Evolutionary conservation across 108 stramenopile species (phyloP), one percentile per base, ranked within the genome.

Genomic region (Fistulifera pelliculosa): DNA sequence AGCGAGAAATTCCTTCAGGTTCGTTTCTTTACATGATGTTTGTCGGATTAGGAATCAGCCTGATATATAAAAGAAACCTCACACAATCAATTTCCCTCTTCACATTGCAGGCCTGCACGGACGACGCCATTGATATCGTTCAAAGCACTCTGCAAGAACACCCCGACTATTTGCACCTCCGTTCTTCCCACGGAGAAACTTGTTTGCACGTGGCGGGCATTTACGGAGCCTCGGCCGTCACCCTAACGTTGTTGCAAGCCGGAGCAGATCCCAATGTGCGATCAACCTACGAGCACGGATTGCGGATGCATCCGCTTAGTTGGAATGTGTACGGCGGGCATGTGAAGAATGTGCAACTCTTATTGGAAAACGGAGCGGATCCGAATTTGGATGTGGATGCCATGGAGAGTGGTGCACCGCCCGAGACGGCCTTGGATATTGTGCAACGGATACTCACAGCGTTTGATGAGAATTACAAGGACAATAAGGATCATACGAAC

Each of bases 241-340:
- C 31, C 31, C 31, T 3, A 3, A 35, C 31, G 6, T 3, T 35
- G 3, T 35, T 35, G 31, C 31, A 6, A 5, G 35, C 53, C 10
- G 89, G 81, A 1, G 89, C 80, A 41, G 71, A 90, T 76, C 84
- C 85, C 14, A 77, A 90, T 56, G 58, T 80, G 50, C 77, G 89
- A 38, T 72, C 89, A 1, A 80, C 75, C 11, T 81, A 47, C 40
- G 66, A 62, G n/a, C 31, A 80, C 14, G 89, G 85, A 39, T 57
- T 85, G 16, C 67, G 89, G 26, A 90, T 90, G 89, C 83, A 85
- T 62, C 89, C 89, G 0, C 49, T 90, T 10, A 77, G 75, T 55
- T 90, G 89, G 89, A 79, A 76, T 54, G 67, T 79, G 1, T 90
- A 79, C 51, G 85, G 77, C 31, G 85, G 85, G 2, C 74, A 85